A percentile compares a stretch with the other conserved stretches of the same genome.
These are phyloP conservation scores for Macrolepiota dolichaula DNA, from an alignment of 768 basidiomycete genomes.

Conservation along the genomic window DNA sequence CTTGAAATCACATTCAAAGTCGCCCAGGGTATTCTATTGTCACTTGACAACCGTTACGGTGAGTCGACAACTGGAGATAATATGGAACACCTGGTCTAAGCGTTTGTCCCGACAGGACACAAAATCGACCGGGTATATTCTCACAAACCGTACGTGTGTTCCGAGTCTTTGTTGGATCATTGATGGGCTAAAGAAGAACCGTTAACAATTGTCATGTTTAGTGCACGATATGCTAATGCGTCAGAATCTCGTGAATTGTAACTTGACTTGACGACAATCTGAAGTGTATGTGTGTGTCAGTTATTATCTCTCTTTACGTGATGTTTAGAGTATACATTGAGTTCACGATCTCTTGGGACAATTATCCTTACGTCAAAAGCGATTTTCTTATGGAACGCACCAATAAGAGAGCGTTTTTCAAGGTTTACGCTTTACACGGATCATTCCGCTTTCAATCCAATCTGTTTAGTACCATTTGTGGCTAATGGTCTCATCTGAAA, in stretches of 20 bases:
- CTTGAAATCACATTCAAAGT: conserved; percentile 12
- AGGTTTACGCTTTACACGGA: no score
- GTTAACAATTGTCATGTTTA: conserved; percentile 15
- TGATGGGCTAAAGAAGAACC: neutral
- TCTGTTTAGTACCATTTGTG: no score
- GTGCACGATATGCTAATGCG: conserved; percentile 48
- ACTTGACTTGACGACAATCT: conserved; percentile 29
- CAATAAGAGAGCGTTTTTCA: no score
- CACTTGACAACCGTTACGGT: conserved; percentile 71
- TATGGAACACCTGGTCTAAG: neutral
- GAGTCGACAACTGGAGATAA: conserved; percentile 17
- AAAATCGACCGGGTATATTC: conserved; percentile 50
- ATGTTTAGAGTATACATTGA: neutral
- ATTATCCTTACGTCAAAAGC: no score
- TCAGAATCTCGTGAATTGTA: conserved; percentile 36
- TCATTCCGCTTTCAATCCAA: no score
- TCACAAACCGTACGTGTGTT: conserved; percentile 39
- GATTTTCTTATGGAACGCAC: no score
- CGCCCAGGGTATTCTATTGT: conserved; percentile 53
- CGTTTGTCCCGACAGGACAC: conserved; percentile 45
- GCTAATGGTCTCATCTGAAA: no score
- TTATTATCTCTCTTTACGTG: neutral
- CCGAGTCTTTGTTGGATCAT: neutral
- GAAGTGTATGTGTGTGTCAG: neutral
- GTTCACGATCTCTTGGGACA: no score